Evolutionary conservation across 78 protist species (phyloP), one percentile per base, ranked within the genome.

Genomic region (Dictyostelium purpureum): DNA sequence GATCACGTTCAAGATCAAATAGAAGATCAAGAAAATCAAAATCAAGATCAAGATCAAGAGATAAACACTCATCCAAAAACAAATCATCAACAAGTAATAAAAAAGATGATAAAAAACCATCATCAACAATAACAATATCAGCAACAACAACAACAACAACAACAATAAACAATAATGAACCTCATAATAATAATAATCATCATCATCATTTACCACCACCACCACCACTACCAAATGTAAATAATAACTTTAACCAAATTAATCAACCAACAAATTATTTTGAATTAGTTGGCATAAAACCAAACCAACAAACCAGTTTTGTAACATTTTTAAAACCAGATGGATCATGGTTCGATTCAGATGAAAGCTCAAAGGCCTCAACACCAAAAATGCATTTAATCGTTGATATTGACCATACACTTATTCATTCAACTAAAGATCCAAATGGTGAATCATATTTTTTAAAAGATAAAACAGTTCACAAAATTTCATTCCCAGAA

Each of bases 361-460:
- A 61, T 26, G n/a, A 11, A 28, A 63, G 33, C 26, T 6, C 24
- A 35, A 49, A 40, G 37, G 28, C 38, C 38, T 24, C 21, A 6
- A 54, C 79, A 82, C 42, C 45, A 73, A 85, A 85, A 73, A 85
- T 85, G 92, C 37, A 61, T 59, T 85, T 85, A 35, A 21, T 85
- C 21, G 52, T 85, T 28, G 82, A 85, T 73, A 85, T 85, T 4
- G 92, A 85, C 45, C 80, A 85, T 47, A 85, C 79, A 7, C 7
- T 85, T n/a, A 1, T 85, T 3, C 80, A 85, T 74, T 42, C 83
- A 42, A 70, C 59, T 12, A 85, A 85, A 73, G 59, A 49, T 33
- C 74, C 40, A 52, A 69, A 70, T 43, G 56, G 52, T 6, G 63
- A 82, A 59, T 26, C 76, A 43, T 28, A 51, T 38, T 37, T 26